Evolutionary conservation across 805 yeast species (phyloP), one percentile per base, ranked within the genome.

Genomic region (Wickerhamomyces tratensis): DNA sequence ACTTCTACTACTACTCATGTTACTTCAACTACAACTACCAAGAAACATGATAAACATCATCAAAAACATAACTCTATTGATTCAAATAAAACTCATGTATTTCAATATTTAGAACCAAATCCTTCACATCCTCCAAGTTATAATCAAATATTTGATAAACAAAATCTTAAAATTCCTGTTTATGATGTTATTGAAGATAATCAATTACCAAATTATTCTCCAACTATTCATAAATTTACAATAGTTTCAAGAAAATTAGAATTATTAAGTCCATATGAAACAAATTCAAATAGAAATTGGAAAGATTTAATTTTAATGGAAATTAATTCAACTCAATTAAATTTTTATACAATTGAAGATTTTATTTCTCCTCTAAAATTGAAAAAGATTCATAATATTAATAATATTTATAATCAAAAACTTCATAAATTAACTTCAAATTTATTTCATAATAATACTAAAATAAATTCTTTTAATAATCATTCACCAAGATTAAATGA

Each of bases 281-380:
- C 77, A 3, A 71, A 94, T 0, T 69, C 77, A 2, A 58, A 68
- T 8, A 68, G 95, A 47, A 71, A 76, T 10, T 89, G 98, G 98
- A 72, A 69, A 50, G 66, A 72, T 37, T 72, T 72, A 37, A 67
- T 83, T 25, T 31, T 31, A 31, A 68, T 86, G 59, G 94, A 84
- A 54, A 65, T 89, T 40, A 87, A 89, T 66, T 85, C 91, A 15
- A 89, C 97, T 2, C 95, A 86, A 62, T 64, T 89, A 33, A 84
- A 84, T 59, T 65, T 89, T 42, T 85, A 83, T 58, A 52, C 61
- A 14, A 65, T 68, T 12, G 74, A 68, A 34, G 49, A 61, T 14
- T 29, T 58, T 13, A 12, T 31, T 12, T 31, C 34, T 8, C 7
- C 7, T 31, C 7, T 31, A 14, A 27, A 41, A 25, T 27, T 15